Evolutionary conservation across 2,329 filamentous ascomycete genomes (phyloP).

Genomic region (Colletotrichum kahawae): DNA sequence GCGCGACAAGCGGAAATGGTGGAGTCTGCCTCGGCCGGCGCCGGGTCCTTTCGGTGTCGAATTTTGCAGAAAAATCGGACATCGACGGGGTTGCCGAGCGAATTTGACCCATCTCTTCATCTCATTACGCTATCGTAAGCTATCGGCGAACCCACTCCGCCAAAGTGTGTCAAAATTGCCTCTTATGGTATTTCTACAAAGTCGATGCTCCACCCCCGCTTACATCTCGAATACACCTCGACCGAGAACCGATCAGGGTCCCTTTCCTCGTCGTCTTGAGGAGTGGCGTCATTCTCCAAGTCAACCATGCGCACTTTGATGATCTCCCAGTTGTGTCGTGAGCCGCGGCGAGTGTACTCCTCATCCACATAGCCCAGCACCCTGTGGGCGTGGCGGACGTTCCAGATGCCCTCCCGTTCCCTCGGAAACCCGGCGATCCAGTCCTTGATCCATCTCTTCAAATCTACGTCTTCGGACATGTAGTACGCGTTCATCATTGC

Average conservation of each 20-base stretch:
- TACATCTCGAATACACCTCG: constrained; percentile 1
- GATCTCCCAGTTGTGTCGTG: constrained; percentile 2
- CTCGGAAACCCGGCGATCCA: constrained; percentile 6
- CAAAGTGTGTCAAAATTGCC: background rate
- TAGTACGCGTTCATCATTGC: constrained; percentile 5
- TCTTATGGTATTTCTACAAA: constrained; percentile 9
- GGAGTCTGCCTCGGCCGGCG: background rate
- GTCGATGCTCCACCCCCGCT: constrained; percentile 8
- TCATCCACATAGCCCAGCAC: background rate
- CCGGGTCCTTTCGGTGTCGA: background rate
- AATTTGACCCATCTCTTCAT: background rate
- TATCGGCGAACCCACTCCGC: background rate
- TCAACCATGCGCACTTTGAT: constrained; percentile 11
- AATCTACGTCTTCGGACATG: background rate
- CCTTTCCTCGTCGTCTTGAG: background rate
- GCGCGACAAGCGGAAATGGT: background rate
- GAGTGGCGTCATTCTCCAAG: background rate
- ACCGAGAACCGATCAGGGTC: constrained; percentile 1
- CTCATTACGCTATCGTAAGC: background rate
- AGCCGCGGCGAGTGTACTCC: background rate
- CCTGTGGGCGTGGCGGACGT: background rate
- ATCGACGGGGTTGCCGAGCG: background rate
- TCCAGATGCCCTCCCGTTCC: background rate
- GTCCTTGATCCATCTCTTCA: background rate
- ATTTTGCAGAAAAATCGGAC: background rate